Evolutionary conservation across 2,329 filamentous ascomycete genomes (phyloP), one percentile per base, ranked within the genome.

Genomic region (Hypoxylon rubiginosum): DNA sequence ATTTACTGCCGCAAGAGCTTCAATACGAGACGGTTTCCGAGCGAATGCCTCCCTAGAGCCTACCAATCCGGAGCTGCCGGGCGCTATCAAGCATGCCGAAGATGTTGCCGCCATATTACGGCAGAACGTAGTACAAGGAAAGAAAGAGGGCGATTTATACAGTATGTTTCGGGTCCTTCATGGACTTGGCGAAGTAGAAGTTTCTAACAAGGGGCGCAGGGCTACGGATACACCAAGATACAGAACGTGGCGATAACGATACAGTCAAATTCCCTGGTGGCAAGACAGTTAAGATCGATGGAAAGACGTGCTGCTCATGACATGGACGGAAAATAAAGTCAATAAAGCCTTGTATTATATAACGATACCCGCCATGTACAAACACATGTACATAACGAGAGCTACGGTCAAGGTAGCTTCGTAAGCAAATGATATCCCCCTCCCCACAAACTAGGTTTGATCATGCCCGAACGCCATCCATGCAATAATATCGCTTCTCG

Each of bases 201-300:
- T 46, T 8, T 26, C 49, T 56, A 56, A 64, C 46, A 21, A 13
- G 15, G 17, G 10, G 43, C 51, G 49, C 72, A 97, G 94, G 91
- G 77, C 82, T 98, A 62, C 87, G 91, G 55, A 97, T 99, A 80
- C 96, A 98, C 78, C 87, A 97, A 66, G 83, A 97, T 70, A 99
- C 91, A 30, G 95, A 99, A 79, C 86, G 93, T 70, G 94, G 96
- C 58, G 92, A 98, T 80, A 99, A 99, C 76, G 94, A 97, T 73
- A 92, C 91, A 34, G 88, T 97, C 74, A 97, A 94, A 80, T 83
- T 88, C 55, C 85, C 85, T 2, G 83, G 81, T 64, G 80, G 72
- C 45, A 66, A 78, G 64, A 80, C 64, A 21, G 71, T 71, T 15
- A 70, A 71, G 50, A 69, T 71, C 2, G 67, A 70, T 8, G 71